Base-by-base conservation (phyloP, 768 basidiomycete genomes). In the Lyophyllum semitale region DNA sequence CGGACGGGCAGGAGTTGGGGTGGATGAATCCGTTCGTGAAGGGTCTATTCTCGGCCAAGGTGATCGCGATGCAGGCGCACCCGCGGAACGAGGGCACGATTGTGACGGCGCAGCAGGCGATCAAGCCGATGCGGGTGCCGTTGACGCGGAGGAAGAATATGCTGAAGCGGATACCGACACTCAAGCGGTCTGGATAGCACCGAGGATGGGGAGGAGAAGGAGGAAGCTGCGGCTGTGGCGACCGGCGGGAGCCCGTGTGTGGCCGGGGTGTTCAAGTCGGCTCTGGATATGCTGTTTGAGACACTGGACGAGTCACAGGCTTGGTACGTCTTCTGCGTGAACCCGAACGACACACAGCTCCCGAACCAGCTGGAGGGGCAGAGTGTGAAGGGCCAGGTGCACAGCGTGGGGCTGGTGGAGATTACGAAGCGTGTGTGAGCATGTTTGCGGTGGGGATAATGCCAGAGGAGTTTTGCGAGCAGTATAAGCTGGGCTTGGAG, bases 41-140 rank as follows among this genome's bases (percentile, higher is more conserved):
- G 57, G 89, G 89, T 8, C 74, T 99, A 6, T 98, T 98, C 72
- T 88, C 88, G 0, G 84, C 78, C 35, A 93, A 93, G 66, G 88
- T 89, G 2, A 94, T 99, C 57, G 92, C 94, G 0, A 96, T 93
- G 0, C 88, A 94, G 65, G 91, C 88, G 0, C 95, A 98, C 66
- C 95, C 96, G 0, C 77, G 88, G 58, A 89, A 95, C 63, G 94
- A 98, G 64, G 95, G 96, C 48, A 97, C 95, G 0, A 95, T 98
- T 57, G 95, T 98, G 15, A 84, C 94, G 5, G 95, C 94, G 0
- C 93, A 95, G 66, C 95, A 97, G 68, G 86, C 87, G 32, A 87
- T 94, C 59, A 94, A 95, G 71, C 96, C 96, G 0, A 93, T 97
- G 87, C 86, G 95, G 8, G 85, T 91, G 0, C 95, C 95, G 0